Percentiles rank a stretch among this genome's conserved stretches.
phyloP scores from a whole-genome alignment of 371 early-diverging fungal genomes.

The Apophysomyces ossiformis region DNA sequence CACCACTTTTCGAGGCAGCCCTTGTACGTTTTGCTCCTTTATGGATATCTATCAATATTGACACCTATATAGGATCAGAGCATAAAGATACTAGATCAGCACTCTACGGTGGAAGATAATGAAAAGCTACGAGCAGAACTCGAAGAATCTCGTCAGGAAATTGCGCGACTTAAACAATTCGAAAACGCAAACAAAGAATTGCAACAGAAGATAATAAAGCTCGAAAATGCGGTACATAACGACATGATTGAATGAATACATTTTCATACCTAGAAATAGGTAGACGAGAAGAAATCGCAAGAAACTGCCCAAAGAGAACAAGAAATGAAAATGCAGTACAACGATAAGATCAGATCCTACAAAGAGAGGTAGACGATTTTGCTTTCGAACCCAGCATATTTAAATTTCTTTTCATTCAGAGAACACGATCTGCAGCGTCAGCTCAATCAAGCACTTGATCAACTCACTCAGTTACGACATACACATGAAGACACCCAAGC shows the following conservation, averaged over 20 bases:
- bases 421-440: slow-evolving; percentile 85
- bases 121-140: slow-evolving; percentile 57
- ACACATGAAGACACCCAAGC: slow-evolving; percentile 82
- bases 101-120: slow-evolving; percentile 58
- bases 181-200: slow-evolving; percentile 57
- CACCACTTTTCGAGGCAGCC: slow-evolving; percentile 64
- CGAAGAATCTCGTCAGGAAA: slow-evolving; percentile 49
- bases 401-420: slow-evolving; percentile 35
- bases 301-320: slow-evolving; percentile 59
- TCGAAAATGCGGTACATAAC: slow-evolving; percentile 45
- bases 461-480: slow-evolving; percentile 68
- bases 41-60: neutral
- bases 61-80: slow-evolving; percentile 60
- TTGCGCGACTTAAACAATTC: slow-evolving; percentile 40
- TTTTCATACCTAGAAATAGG: slow-evolving; percentile 29
- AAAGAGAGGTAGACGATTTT: slow-evolving; percentile 69
- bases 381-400: neutral
- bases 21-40: slow-evolving; percentile 27
- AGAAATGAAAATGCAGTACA: slow-evolving; percentile 70
- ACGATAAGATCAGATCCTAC: slow-evolving; percentile 77
- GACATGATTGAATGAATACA: slow-evolving; percentile 8
- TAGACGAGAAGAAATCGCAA: slow-evolving; percentile 64
- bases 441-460: slow-evolving; percentile 79
- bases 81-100: slow-evolving; percentile 53
- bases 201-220: slow-evolving; percentile 58